These are phyloP conservation scores for Chimonanthus salicifolius DNA, from an alignment of 164 flowering plant genomes.

Conservation along the genomic window DNA sequence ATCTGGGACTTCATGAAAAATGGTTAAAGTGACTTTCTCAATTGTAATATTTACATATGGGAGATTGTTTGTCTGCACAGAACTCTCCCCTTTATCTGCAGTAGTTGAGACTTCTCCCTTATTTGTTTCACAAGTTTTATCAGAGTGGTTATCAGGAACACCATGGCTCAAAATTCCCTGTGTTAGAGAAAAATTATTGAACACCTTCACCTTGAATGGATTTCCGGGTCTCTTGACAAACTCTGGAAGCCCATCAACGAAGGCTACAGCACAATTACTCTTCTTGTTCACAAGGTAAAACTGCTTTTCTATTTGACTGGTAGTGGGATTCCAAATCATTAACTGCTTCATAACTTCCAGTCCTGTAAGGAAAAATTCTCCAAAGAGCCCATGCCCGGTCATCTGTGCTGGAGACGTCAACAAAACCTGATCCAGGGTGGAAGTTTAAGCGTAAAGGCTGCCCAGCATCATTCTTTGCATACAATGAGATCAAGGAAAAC, in stretches of 20 bases:
- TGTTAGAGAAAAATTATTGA: slow-evolving; percentile 27
- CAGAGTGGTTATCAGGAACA: slow-evolving; percentile 9
- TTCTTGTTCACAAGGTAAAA: slow-evolving; percentile 80
- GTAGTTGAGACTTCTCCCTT: background rate
- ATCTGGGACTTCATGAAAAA: slow-evolving; percentile 66
- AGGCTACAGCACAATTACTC: slow-evolving; percentile 62
- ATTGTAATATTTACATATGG: slow-evolving; percentile 43
- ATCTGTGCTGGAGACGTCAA: slow-evolving; percentile 56
- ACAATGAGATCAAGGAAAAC: slow-evolving; percentile 76
- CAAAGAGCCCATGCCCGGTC: slow-evolving; percentile 56
- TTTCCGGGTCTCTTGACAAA: slow-evolving; percentile 87
- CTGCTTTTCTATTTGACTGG: slow-evolving; percentile 28
- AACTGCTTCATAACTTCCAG: slow-evolving; percentile 47
- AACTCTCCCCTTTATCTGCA: slow-evolving; percentile 19
- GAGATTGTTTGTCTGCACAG: slow-evolving; percentile 14
- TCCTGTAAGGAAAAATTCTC: slow-evolving; percentile 42
- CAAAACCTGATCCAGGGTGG: slow-evolving; percentile 55
- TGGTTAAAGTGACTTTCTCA: slow-evolving; percentile 49
- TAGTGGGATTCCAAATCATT: slow-evolving; percentile 43
- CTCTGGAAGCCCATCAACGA: slow-evolving; percentile 69
- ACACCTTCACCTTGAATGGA: slow-evolving; percentile 70
- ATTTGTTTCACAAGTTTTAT: slow-evolving; percentile 16
- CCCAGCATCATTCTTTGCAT: slow-evolving; percentile 67
- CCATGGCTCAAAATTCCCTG: slow-evolving; percentile 16
- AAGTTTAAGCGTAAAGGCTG: slow-evolving; percentile 61